Evolutionary conservation across 371 early-diverging fungal genomes (phyloP).

Genomic region (Mucor ambiguus): DNA sequence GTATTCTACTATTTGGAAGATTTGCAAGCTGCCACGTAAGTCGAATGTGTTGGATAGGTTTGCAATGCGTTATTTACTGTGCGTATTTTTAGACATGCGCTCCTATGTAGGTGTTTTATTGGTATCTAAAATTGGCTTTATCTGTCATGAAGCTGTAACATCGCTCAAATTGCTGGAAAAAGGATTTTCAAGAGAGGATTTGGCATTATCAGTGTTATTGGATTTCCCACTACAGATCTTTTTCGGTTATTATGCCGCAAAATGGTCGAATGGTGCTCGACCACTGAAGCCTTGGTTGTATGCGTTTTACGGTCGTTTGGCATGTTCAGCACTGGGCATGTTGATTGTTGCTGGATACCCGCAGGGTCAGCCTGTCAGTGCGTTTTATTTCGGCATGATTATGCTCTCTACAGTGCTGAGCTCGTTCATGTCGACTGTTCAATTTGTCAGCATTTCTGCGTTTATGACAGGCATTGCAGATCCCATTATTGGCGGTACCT

Average conservation of each 20-base stretch:
- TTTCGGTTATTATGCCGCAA: slow-evolving; percentile 96
- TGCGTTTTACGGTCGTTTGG: slow-evolving; percentile 86
- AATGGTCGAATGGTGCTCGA: slow-evolving; percentile 86
- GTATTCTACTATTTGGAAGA: slow-evolving; percentile 69
- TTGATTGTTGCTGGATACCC: slow-evolving; percentile 82
- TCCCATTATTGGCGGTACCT: slow-evolving; percentile 96
- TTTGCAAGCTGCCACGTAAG: slow-evolving; percentile 74
- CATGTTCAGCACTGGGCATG: slow-evolving; percentile 84
- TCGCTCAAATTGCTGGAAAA: slow-evolving; percentile 92
- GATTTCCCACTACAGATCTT: slow-evolving; percentile 96
- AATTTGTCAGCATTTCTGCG: slow-evolving; percentile 94
- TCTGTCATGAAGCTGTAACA: slow-evolving; percentile 93
- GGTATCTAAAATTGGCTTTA: slow-evolving; percentile 91
- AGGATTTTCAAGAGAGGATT: slow-evolving; percentile 93
- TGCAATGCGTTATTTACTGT: neutral
- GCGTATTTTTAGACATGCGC: slow-evolving; percentile 73
- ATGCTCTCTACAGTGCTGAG: slow-evolving; percentile 79
- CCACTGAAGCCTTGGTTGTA: slow-evolving; percentile 93
- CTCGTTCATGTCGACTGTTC: slow-evolving; percentile 91
- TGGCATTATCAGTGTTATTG: slow-evolving; percentile 89
- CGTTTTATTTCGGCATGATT: slow-evolving; percentile 81
- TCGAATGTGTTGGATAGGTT: neutral
- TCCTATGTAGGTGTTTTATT: slow-evolving; percentile 80
- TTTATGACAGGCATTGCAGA: slow-evolving; percentile 95
- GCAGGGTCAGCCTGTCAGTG: slow-evolving; percentile 61